phyloP scores from a whole-genome alignment of 1,284 basidiomycete species.

The Lentinula novae-zelandiae region DNA sequence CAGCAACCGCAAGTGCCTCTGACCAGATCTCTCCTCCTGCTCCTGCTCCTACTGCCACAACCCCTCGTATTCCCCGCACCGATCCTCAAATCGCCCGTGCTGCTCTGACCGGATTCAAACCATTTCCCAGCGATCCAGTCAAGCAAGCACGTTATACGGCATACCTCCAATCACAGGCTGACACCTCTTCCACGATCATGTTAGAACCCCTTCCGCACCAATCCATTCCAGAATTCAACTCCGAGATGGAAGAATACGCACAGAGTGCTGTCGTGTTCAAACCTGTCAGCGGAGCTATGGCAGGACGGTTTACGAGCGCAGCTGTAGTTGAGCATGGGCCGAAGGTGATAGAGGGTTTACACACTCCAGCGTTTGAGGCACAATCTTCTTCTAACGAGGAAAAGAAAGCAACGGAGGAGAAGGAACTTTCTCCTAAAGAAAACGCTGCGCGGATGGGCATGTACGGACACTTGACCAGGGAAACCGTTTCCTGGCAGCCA shows the following conservation, averaged over 20 bases:
- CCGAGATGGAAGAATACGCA: constrained; percentile 84
- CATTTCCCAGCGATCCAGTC: constrained; percentile 72
- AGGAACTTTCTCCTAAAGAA: constrained; percentile 69
- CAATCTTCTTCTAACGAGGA: constrained; percentile 30
- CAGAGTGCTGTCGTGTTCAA: constrained; percentile 89
- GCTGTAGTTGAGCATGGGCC: constrained; percentile 60
- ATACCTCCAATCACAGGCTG: constrained; percentile 74
- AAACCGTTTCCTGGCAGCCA: constrained; percentile 75
- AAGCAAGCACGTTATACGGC: constrained; percentile 86
- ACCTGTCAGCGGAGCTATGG: constrained; percentile 91
- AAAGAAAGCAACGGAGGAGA: constrained; percentile 43
- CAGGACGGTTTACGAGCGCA: constrained; percentile 84
- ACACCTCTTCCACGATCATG: constrained; percentile 36
- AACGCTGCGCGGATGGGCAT: constrained; percentile 83
- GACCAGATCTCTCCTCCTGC: constrained; percentile 16
- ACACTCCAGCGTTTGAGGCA: constrained; percentile 46
- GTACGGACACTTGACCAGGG: constrained; percentile 84
- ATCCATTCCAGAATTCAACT: constrained; percentile 65
- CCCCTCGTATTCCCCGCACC: constrained; percentile 39
- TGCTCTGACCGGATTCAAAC: constrained; percentile 87
- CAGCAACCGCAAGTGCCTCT: background rate
- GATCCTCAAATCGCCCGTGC: constrained; percentile 81
- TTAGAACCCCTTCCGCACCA: constrained; percentile 53
- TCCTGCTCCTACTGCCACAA: constrained; percentile 22
- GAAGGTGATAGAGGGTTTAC: constrained; percentile 70